Evolutionary conservation across 192 early-diverging fungal species (phyloP), one percentile per base, ranked within the genome.

Genomic region (Coemansia sp.): DNA sequence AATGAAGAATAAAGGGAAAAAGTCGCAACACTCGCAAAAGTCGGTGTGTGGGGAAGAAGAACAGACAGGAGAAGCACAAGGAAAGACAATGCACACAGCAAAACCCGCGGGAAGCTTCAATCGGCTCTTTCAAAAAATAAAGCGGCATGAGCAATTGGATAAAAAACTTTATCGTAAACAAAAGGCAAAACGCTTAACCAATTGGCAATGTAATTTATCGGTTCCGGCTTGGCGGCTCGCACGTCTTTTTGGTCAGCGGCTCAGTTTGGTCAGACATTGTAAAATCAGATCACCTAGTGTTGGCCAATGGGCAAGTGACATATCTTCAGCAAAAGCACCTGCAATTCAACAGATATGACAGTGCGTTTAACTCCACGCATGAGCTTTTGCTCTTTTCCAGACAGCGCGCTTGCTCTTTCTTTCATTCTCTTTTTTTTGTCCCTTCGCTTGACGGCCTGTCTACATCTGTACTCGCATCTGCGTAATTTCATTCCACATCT

Each of bases 91-190:
- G 15, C 1, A n/a, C 43, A 20, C 12, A 18, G 20, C 12, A 20
- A 39, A 15, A 34, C 58, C 21, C 21, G 5, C 43, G 48, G 48
- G 8, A 51, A 51, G 21, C 21, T 26, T 26, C 25, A 21, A 26
- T 51, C 8, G 12, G 37, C 37, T 40, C 0, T 15, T 15, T 40
- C 37, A 7, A 3, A 13, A 40, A 15, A 40, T 13, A 2, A 21
- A 51, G 21, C 20, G 23, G 2, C 37, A 40, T n/a, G n/a, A 40
- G 37, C 15, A 15, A 40, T 40, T 49, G 28, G 30, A 29, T 20
- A 30, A 49, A 31, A 55, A 39, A 42, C 12, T 13, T 16, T 42
- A 65, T 57, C 0, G 53, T 55, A 45, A 65, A 65, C 52, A 65
- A 56, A 57, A 26, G 2, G 23, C 4, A 45, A 45, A 45, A 1